These are phyloP conservation scores for Dendrocalamus latiflorus DNA, from an alignment of 202 grass and related monocot genomes.

Conservation along the genomic window DNA sequence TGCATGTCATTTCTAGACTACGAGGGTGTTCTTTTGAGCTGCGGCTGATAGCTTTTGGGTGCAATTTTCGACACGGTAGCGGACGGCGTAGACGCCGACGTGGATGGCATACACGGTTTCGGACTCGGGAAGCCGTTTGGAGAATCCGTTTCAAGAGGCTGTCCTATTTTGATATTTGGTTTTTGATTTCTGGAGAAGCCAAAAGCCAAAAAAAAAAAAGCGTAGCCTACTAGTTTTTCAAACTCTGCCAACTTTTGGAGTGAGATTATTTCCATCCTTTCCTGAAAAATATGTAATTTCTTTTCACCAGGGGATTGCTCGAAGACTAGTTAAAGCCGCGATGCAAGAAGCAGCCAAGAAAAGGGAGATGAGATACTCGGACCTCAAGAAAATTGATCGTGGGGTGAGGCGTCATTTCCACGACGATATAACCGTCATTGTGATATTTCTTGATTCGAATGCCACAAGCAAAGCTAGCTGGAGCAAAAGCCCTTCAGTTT, in stretches of 20 bases:
- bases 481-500: conserved; percentile 52
- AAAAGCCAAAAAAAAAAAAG: too few species aligned
- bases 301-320: conserved; percentile 58
- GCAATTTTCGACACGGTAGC: too few species aligned
- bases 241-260: neutral
- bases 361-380: conserved; percentile 90
- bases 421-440: conserved; percentile 68
- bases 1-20: neutral
- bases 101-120: too few species aligned
- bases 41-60: too few species aligned
- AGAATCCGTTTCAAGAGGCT: too few species aligned
- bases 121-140: too few species aligned
- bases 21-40: too few species aligned
- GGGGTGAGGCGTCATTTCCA: conserved; percentile 86
- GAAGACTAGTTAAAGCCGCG: conserved; percentile 58
- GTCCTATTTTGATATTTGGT: too few species aligned
- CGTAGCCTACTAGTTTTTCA: neutral
- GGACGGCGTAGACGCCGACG: too few species aligned
- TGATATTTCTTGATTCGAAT: conserved; percentile 65
- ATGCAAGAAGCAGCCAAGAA: conserved; percentile 86
- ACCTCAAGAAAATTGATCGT: conserved; percentile 81
- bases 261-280: neutral
- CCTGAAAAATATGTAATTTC: neutral
- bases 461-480: conserved; percentile 49
- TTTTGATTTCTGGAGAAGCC: too few species aligned